Conservation (phyloP, 2,329 filamentous ascomycete species). For the Fusarium sp. region DNA sequence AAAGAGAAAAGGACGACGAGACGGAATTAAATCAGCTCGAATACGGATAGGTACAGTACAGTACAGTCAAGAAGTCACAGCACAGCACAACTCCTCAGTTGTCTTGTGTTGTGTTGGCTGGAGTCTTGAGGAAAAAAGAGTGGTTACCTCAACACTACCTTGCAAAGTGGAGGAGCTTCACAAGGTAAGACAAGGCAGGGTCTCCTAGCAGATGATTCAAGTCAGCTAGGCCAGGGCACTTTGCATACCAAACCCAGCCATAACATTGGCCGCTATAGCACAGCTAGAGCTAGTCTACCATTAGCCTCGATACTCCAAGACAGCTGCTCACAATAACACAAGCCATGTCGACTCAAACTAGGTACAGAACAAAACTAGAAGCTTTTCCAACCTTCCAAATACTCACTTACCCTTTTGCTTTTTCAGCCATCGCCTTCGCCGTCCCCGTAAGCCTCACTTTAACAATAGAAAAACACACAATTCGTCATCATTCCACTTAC, state of each 20-base stretch:
- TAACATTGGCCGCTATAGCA: neutral
- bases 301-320: neutral
- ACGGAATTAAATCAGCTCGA: conserved; percentile 10
- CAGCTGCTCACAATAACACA: neutral
- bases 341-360: neutral
- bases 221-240: neutral
- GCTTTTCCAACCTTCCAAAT: neutral
- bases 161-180: neutral
- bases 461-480: neutral
- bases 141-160: neutral
- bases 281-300: neutral
- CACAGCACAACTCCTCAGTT: neutral
- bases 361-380: neutral
- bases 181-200: neutral
- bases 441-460: conserved; percentile 7
- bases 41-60: neutral
- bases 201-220: neutral
- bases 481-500: neutral
- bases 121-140: neutral
- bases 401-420: neutral
- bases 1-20: conserved; percentile 5
- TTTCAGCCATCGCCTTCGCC: conserved; percentile 19
- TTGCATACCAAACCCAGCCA: neutral
- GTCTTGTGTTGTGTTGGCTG: neutral
- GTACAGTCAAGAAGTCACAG: neutral